Base-by-base conservation (phyloP, 78 protist species). In the Pigoraptor vietnamica region DNA sequence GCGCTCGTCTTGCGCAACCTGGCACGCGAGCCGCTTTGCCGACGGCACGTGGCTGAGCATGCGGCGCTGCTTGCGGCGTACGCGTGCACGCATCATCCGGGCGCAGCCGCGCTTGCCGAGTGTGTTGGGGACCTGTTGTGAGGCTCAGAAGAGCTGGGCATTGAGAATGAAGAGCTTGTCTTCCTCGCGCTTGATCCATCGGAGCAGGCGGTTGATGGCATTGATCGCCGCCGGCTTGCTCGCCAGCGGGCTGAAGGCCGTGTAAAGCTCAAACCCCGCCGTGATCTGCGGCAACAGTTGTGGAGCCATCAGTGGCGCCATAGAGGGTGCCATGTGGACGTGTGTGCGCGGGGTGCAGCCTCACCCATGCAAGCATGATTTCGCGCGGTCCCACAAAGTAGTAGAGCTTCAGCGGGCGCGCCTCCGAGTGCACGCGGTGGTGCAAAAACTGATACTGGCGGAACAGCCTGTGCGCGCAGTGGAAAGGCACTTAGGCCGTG, bases 151-250 rank as follows among this genome's bases (percentile, higher is more conserved):
- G 24, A 83, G 39, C 25, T 83, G 90, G 37, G 79, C 10, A 56
- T 37, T 39, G 35, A 88, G 90, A 2, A 89, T 40, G 34, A 89
- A 89, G n/a, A 89, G 91, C 21, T 40, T 34, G 39, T 89, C 91
- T 29, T 89, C 91, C 29, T 89, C 91, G 34, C 29, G 10, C 37
- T 89, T 89, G 79, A 89, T 89, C 91, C 91, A 89, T 23, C 37
- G 67, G 39, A 89, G 91, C 38, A 89, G 81, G 9, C 91, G 79
- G 40, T 40, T 55, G 82, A 39, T 6, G 14, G 91, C 79, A 37
- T 6, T n/a, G 36, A 89, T 55, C 23, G 91, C 79, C 1, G 34
- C 91, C 6, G 32, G 37, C 91, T 89, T 89, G 81, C 37, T 40
- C 6, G 33, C 37, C 55, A 89, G 91, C 79, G 91, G 91, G 0